phyloP scores from a whole-genome alignment of 352 stramenopile species.

The Globisporangium cystogenes region DNA sequence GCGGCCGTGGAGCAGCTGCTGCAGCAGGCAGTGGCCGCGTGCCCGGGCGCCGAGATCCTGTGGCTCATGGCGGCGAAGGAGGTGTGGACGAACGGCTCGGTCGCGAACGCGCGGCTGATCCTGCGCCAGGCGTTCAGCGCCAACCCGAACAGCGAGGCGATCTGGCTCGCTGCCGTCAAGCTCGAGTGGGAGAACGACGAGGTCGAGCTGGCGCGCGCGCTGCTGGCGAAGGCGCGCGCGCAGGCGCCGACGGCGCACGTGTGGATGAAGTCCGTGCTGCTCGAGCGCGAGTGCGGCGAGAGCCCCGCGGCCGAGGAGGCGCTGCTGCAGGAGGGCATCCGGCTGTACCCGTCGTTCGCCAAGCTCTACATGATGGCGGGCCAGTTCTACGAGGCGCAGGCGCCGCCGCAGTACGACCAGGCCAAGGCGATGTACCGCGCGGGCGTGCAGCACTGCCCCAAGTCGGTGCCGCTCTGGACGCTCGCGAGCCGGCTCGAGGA shows the following conservation, averaged over 20 bases:
- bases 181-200: constrained; percentile 99
- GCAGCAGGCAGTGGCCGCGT: constrained; percentile 90
- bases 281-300: constrained; percentile 90
- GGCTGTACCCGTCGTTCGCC: constrained; percentile 87
- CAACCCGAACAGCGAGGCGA: constrained; percentile 95
- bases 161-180: constrained; percentile 97
- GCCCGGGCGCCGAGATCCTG: constrained; percentile 94
- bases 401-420: constrained; percentile 48
- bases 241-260: constrained; percentile 90
- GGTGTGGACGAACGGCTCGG: constrained; percentile 93
- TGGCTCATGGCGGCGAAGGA: constrained; percentile 98
- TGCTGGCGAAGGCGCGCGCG: constrained; percentile 72
- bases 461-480: constrained; percentile 93
- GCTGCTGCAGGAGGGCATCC: constrained; percentile 89
- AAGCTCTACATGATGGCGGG: constrained; percentile 99
- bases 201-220: constrained; percentile 86
- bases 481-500: constrained; percentile 94
- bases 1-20: constrained; percentile 88
- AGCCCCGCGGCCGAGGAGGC: constrained; percentile 60
- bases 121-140: constrained; percentile 95
- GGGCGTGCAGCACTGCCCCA: constrained; percentile 91
- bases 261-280: constrained; percentile 98
- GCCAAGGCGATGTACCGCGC: constrained; percentile 91
- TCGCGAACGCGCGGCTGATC: constrained; percentile 91
- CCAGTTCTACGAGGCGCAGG: constrained; percentile 83